Percentiles rank a stretch among this genome's conserved stretches.
Evolutionary conservation across 495 filamentous ascomycete genomes (phyloP).

Genomic region (Xylaria nigripes): DNA sequence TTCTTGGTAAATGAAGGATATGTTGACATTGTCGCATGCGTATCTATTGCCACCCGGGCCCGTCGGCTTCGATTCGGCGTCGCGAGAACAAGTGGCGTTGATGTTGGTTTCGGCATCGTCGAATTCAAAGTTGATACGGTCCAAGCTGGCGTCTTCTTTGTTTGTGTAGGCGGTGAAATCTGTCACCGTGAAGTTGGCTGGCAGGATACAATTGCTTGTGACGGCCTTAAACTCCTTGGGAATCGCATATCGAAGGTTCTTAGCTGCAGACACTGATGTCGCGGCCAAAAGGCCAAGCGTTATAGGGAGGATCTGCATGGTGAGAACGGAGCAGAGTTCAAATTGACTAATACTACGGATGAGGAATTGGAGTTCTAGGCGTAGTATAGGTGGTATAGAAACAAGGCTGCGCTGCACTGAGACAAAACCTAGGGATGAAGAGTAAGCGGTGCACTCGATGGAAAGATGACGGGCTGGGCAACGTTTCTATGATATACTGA

Average conservation of each 20-base stretch:
- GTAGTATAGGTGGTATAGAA: too few relatives aligned
- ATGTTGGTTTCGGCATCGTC: constrained; percentile 19
- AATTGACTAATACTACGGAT: background rate
- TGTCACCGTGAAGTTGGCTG: constrained; percentile 19
- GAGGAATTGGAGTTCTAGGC: too few relatives aligned
- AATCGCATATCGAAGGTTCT: constrained; percentile 6
- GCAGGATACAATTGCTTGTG: constrained; percentile 14
- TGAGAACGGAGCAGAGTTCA: background rate
- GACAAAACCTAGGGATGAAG: too few relatives aligned
- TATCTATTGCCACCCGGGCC: constrained; percentile 16
- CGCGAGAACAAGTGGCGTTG: constrained; percentile 16
- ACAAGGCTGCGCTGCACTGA: too few relatives aligned
- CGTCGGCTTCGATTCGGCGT: constrained; percentile 18
- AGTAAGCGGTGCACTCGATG: too few relatives aligned
- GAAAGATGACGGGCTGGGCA: too few relatives aligned
- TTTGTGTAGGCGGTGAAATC: constrained; percentile 19
- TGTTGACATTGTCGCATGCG: constrained; percentile 16
- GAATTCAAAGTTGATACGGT: constrained; percentile 15
- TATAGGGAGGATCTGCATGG: background rate
- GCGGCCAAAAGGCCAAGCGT: constrained; percentile 3
- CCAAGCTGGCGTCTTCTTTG: constrained; percentile 5
- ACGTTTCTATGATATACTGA: too few relatives aligned
- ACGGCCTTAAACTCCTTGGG: constrained; percentile 6
- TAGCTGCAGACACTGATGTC: background rate
- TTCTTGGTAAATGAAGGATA: constrained; percentile 22